Evolutionary conservation across 768 basidiomycete species (phyloP).

Genomic region (Trametes coccinea): DNA sequence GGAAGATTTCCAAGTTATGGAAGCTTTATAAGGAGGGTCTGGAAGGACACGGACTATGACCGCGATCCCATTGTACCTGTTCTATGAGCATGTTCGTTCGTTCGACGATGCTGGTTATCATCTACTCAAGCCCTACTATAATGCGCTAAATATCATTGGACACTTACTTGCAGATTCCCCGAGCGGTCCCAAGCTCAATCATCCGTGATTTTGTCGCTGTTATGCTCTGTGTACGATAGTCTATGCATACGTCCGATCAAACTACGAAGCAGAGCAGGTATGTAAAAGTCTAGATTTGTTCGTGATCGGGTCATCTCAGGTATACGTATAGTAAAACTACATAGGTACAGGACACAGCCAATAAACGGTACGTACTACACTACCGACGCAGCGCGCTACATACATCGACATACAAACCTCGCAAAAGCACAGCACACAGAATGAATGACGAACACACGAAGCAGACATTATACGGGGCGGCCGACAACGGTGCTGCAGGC

Average conservation of each 20-base stretch:
- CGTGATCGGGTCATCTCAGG: constrained; percentile 44
- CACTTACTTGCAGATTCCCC: no score
- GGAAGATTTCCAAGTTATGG: constrained; percentile 59
- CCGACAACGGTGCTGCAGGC: no score
- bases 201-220: no score
- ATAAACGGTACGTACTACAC: constrained; percentile 50
- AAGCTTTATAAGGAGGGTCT: constrained; percentile 48
- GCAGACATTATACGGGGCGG: no score
- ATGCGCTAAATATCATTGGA: no score
- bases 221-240: no score
- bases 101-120: no score
- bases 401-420: constrained; percentile 47
- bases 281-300: constrained; percentile 5
- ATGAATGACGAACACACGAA: background rate
- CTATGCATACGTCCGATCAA: no score
- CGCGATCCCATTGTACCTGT: background rate
- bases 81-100: background rate
- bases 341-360: constrained; percentile 67
- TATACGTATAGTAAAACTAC: constrained; percentile 58
- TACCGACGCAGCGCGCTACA: background rate
- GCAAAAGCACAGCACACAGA: constrained; percentile 41
- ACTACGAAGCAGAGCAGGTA: no score
- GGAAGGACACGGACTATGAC: constrained; percentile 14
- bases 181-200: no score
- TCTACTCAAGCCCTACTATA: no score